Conservation (phyloP, 202 grass and related monocot species). For the Saccharum hybrid region DNA sequence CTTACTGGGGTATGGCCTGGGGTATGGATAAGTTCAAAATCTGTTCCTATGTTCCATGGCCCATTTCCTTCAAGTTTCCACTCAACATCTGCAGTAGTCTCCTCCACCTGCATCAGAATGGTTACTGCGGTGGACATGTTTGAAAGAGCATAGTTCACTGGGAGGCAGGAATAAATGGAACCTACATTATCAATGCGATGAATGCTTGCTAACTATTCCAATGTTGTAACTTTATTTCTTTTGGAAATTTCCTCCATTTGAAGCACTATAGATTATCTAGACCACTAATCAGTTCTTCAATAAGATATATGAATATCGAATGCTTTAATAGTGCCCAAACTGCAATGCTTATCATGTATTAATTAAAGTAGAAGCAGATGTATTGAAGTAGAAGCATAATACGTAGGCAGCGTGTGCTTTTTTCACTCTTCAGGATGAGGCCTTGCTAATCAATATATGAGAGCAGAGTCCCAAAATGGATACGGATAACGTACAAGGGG, state of each 20-base stretch:
- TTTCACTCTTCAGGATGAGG: background rate
- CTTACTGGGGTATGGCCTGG: slow-evolving; percentile 89
- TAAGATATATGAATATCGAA: background rate
- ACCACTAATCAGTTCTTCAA: background rate
- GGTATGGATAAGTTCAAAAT: slow-evolving; percentile 80
- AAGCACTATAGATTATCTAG: slow-evolving; percentile 2
- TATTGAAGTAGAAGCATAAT: slow-evolving; percentile 7
- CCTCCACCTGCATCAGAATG: slow-evolving; percentile 56
- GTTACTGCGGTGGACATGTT: slow-evolving; percentile 22
- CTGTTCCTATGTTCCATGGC: slow-evolving; percentile 76
- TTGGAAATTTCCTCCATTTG: slow-evolving; percentile 1
- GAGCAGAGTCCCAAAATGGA: background rate
- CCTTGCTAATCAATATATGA: slow-evolving; percentile 17
- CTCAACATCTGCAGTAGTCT: slow-evolving; percentile 66
- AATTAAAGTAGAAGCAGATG: slow-evolving; percentile 3
- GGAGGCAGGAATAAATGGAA: background rate
- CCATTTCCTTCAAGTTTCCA: slow-evolving; percentile 70
- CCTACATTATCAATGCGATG: background rate
- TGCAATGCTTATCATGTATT: background rate
- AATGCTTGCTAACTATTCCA: background rate
- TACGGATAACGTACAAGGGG: background rate
- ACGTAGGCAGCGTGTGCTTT: background rate
- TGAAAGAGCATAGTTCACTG: background rate
- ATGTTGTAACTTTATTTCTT: slow-evolving; percentile 31
- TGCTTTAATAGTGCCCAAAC: background rate